Conservation (phyloP, 2,329 filamentous ascomycete species). For the Phialocephala sp. region DNA sequence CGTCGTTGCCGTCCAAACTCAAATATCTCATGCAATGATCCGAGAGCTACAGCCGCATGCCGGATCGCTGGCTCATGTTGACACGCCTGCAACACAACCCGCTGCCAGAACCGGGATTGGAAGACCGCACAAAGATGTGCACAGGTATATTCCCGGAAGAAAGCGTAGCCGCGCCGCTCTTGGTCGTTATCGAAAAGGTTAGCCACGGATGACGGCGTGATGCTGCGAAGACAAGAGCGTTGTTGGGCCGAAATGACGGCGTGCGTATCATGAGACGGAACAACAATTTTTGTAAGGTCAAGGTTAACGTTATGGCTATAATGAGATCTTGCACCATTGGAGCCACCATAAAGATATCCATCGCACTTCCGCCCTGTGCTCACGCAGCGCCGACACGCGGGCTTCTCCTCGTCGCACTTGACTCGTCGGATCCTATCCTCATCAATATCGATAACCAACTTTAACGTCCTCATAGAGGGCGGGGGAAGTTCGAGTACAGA, state of each 20-base stretch:
- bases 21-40: neutral
- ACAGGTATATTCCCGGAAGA: constrained; percentile 1
- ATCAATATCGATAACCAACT: neutral
- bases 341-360: neutral
- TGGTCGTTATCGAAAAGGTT: neutral
- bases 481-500: too few species aligned
- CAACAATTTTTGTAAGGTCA: neutral
- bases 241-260: too few species aligned
- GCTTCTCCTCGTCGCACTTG: neutral
- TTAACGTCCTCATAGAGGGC: too few species aligned
- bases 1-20: neutral
- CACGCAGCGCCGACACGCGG: neutral
- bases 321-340: neutral
- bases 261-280: too few species aligned
- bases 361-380: neutral
- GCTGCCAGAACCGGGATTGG: neutral
- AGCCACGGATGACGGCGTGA: too few species aligned
- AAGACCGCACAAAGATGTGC: neutral
- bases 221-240: neutral
- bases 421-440: neutral
- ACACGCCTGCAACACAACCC: neutral
- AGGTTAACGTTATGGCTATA: neutral
- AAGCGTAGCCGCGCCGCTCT: neutral
- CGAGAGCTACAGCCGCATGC: constrained; percentile 1
- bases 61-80: constrained; percentile 6